Base-by-base conservation (phyloP, 768 basidiomycete species). In the Boletus bicolor region DNA sequence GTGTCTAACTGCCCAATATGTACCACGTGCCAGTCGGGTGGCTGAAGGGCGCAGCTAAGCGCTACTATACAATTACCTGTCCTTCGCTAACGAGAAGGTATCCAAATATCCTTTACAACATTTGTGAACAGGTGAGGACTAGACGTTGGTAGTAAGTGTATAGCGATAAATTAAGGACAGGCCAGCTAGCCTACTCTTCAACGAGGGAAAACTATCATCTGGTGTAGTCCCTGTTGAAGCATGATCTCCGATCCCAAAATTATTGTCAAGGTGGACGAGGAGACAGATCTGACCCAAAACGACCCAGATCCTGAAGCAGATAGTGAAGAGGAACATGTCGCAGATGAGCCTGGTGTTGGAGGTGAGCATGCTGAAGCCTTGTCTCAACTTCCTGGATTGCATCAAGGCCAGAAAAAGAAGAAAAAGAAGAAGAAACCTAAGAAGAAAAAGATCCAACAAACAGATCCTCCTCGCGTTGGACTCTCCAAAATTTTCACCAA, bases 351-450 rank as follows among this genome's bases (percentile, higher is more conserved):
- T n/a, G 52, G 53, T 19, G 44, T 41, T 37, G 64, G 46, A 55
- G 74, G 73, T 75, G 57, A 67, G 71, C 51, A 49, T 12, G 12
- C n/a, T 41, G 12, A 36, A 28, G 12, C 43, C 17, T 14, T 26
- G 14, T 39, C 39, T 28, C 39, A 24, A 37, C 49, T 35, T 28
- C 32, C 35, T 53, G 30, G 35, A 56, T 44, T 34, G 47, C 34
- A 28, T 5, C 36, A 62, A 77, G 84, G 79, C 21, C 84, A 85
- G 51, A 89, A 89, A 69, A 89, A 85, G 70, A 94, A 93, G 73
- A 96, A 96, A 78, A 98, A 95, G 70, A 93, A 94, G 75, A 96
- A 92, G 73, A 95, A 93, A 71, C 75, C 89, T 55, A 93, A 93
- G 75, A 86, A 88, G 78, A 94, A 90, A 75, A 88, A 83, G 73